Percentiles rank a stretch among this genome's conserved stretches.
Conservation (phyloP, 169 alveolate species). For the Eimeria acervulina region DNA sequence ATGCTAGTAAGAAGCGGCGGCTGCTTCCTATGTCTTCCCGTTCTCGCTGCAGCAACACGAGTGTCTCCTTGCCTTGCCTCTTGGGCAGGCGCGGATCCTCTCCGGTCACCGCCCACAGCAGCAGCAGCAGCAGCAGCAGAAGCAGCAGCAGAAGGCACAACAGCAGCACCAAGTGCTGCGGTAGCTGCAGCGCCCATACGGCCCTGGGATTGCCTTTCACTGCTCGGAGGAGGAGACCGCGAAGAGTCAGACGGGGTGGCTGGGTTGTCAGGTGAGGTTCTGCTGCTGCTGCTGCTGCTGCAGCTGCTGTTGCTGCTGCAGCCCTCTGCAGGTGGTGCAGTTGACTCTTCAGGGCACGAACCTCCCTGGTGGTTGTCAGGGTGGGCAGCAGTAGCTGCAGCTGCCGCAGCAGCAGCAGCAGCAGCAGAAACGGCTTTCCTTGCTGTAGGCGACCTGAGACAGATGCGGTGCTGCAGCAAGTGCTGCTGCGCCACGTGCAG, state of each 20-base stretch:
- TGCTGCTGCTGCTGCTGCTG: conserved; percentile 47
- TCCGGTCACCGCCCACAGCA: neutral
- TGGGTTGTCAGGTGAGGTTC: neutral
- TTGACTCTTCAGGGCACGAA: neutral
- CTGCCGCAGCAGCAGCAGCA: conserved; percentile 15
- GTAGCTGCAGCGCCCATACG: neutral
- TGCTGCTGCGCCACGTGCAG: conserved; percentile 75
- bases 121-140: conserved; percentile 5
- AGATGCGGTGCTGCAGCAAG: conserved; percentile 67
- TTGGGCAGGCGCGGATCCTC: neutral
- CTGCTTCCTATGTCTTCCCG: neutral
- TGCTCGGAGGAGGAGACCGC: neutral
- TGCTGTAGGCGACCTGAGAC: conserved; percentile 67
- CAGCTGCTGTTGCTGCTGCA: conserved; percentile 39
- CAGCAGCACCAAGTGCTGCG: neutral
- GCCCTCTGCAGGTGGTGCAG: conserved; percentile 9
- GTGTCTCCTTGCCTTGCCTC: neutral
- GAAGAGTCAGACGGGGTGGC: neutral
- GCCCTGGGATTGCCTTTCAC: neutral
- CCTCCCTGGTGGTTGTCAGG: neutral
- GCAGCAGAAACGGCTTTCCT: conserved; percentile 66
- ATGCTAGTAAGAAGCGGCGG: neutral
- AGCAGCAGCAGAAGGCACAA: neutral
- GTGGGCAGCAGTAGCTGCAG: neutral
- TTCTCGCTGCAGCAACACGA: neutral